These are phyloP conservation scores for Blastomyces silverae DNA, from an alignment of 2,329 filamentous ascomycete genomes.

Conservation along the genomic window DNA sequence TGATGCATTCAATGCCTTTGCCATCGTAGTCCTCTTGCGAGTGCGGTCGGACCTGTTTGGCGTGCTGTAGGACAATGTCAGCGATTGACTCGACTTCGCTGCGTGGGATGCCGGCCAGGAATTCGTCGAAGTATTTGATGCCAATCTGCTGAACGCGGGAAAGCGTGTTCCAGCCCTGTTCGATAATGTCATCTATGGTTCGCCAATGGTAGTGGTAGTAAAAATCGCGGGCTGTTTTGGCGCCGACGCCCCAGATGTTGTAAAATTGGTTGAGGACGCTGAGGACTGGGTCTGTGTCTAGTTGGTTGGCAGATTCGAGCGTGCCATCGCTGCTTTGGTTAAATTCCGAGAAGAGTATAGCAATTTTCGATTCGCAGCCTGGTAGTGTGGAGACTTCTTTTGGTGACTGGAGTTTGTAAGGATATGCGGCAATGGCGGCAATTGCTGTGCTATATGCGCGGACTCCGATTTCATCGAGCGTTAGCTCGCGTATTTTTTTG, in stretches of 20 bases:
- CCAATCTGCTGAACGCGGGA: constrained; percentile 85
- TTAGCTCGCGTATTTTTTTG: constrained; percentile 61
- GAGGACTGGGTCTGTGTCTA: constrained; percentile 59
- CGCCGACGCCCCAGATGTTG: constrained; percentile 87
- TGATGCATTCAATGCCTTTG: constrained; percentile 50
- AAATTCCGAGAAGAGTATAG: constrained; percentile 71
- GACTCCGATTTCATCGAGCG: constrained; percentile 69
- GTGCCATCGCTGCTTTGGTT: constrained; percentile 49
- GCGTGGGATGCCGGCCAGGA: constrained; percentile 63
- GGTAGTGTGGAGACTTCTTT: constrained; percentile 54
- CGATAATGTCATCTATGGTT: constrained; percentile 77
- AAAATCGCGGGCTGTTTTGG: constrained; percentile 72
- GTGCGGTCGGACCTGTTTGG: constrained; percentile 53
- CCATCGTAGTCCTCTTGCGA: constrained; percentile 27
- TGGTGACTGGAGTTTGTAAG: constrained; percentile 47
- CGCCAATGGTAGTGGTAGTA: constrained; percentile 70
- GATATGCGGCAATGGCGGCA: constrained; percentile 75
- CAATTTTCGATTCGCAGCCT: constrained; percentile 74
- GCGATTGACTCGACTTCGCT: constrained; percentile 66
- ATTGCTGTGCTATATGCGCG: constrained; percentile 85
- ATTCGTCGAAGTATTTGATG: constrained; percentile 87
- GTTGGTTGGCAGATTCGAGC: constrained; percentile 57
- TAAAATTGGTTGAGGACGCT: constrained; percentile 64
- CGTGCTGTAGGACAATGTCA: constrained; percentile 57
- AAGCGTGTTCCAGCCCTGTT: constrained; percentile 69